Evolutionary conservation across 2,329 filamentous ascomycete genomes (phyloP).

Genomic region (Cordyceps militaris): DNA sequence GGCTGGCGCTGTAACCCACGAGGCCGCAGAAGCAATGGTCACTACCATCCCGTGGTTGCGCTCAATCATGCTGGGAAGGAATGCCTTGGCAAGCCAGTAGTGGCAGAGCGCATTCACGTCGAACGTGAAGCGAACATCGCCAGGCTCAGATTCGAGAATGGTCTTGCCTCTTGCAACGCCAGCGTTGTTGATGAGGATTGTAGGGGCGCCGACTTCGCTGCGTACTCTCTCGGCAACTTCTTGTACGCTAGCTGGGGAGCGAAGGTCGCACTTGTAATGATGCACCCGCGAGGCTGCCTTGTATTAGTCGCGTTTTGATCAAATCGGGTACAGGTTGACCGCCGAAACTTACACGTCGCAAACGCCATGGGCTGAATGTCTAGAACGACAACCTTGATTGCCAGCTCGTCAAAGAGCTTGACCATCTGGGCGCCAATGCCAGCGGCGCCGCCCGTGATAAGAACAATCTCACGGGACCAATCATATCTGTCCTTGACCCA

Average conservation of each 20-base stretch:
- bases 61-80: conserved; percentile 57
- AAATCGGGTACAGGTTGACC: background rate
- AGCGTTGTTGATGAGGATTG: conserved; percentile 66
- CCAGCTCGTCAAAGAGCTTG: conserved; percentile 54
- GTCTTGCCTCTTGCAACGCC: conserved; percentile 55
- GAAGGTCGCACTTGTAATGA: conserved; percentile 65
- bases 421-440: conserved; percentile 66
- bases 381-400: conserved; percentile 62
- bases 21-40: conserved; percentile 59
- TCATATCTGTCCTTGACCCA: conserved; percentile 42
- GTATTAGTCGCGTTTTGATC: background rate
- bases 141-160: conserved; percentile 51
- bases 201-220: conserved; percentile 53
- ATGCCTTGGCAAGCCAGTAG: conserved; percentile 59
- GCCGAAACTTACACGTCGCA: conserved; percentile 34
- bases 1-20: conserved; percentile 52
- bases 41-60: conserved; percentile 66
- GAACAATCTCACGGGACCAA: conserved; percentile 62
- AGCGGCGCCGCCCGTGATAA: conserved; percentile 67
- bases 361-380: conserved; percentile 60
- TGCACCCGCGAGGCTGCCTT: conserved; percentile 44
- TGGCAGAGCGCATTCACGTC: conserved; percentile 64
- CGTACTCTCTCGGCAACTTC: conserved; percentile 47
- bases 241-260: conserved; percentile 46
- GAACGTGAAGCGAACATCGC: conserved; percentile 59